Conservation (phyloP, 345 rosid species). For the Carallia brachiata region DNA sequence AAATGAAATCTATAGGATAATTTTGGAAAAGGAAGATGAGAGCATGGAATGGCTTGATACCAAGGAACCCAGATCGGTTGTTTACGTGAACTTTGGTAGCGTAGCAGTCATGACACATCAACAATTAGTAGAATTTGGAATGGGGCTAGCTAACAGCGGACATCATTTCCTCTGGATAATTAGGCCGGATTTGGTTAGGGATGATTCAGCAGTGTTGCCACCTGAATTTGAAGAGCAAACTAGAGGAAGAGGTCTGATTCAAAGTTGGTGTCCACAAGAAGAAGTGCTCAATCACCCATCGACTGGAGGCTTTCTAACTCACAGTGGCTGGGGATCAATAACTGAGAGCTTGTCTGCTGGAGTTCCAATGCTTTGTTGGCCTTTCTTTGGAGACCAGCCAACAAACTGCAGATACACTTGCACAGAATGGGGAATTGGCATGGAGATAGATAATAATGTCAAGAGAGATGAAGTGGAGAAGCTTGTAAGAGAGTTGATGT, state of each 20-base stretch:
- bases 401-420: constrained; percentile 4
- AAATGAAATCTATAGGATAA: not conserved
- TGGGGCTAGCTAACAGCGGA: not conserved
- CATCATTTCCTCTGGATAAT: not conserved
- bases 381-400: not conserved
- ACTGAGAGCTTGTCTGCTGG: not conserved
- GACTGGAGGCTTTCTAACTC: not conserved
- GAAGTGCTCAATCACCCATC: constrained; percentile 2
- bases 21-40: constrained; percentile 1
- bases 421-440: constrained; percentile 7
- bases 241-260: not conserved
- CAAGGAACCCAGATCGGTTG: not conserved
- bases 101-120: not conserved
- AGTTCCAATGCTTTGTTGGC: constrained; percentile 1
- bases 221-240: not conserved
- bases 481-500: not conserved
- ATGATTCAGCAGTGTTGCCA: not conserved
- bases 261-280: constrained; percentile 3
- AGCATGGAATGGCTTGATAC: not conserved
- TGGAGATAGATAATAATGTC: constrained; percentile 7
- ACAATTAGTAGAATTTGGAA: not conserved
- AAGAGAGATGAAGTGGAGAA: not conserved
- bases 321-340: not conserved
- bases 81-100: constrained; percentile 6
- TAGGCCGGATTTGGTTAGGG: not conserved